phyloP scores from a whole-genome alignment of 2,329 filamentous ascomycete species.

The Plectosphaerella plurivora region DNA sequence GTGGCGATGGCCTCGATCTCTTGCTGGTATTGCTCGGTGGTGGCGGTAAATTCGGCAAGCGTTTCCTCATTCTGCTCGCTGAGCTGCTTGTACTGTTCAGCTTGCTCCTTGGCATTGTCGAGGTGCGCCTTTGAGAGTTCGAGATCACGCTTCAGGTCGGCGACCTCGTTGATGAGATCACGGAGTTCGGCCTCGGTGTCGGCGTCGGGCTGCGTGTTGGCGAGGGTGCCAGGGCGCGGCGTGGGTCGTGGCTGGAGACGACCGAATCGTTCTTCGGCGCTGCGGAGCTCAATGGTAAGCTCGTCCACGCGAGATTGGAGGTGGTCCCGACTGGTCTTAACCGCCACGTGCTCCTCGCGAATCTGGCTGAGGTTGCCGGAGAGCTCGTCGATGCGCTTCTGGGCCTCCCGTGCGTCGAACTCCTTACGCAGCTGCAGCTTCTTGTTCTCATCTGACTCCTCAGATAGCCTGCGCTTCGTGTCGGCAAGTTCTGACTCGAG shows the following conservation, averaged over 20 bases:
- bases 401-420: constrained; percentile 81
- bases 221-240: constrained; percentile 46
- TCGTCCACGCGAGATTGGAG: constrained; percentile 86
- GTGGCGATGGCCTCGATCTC: constrained; percentile 73
- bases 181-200: constrained; percentile 61
- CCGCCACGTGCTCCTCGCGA: constrained; percentile 80
- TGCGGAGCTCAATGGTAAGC: constrained; percentile 79
- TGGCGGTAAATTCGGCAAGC: constrained; percentile 70
- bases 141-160: constrained; percentile 81
- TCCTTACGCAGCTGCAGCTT: constrained; percentile 81
- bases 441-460: constrained; percentile 80
- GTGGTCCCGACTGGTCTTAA: constrained; percentile 85
- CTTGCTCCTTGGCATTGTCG: constrained; percentile 73
- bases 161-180: constrained; percentile 77
- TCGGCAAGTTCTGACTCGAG: constrained; percentile 75
- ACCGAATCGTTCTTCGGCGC: constrained; percentile 81
- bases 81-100: constrained; percentile 84
- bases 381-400: constrained; percentile 90
- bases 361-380: constrained; percentile 72
- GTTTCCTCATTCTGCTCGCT: constrained; percentile 86
- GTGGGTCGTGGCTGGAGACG: constrained; percentile 78
- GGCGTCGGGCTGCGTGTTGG: constrained; percentile 39
- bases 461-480: constrained; percentile 76
- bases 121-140: constrained; percentile 77
- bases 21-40: constrained; percentile 81